A percentile compares a stretch with the other conserved stretches of the same genome.
phyloP scores from a whole-genome alignment of 192 early-diverging fungal genomes.

The Backusella morwellensis region DNA sequence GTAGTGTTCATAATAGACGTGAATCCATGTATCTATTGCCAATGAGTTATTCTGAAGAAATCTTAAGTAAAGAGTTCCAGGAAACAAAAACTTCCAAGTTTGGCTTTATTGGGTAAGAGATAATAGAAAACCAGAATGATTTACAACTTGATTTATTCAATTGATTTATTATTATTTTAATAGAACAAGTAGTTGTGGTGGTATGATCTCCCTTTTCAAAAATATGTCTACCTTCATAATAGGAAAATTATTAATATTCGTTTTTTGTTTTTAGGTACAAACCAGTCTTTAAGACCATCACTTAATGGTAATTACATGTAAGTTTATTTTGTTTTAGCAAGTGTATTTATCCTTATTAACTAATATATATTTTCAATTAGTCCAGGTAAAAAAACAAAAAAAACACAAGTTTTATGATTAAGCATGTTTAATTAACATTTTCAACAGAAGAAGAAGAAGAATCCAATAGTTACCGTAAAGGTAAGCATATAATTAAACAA shows the following conservation, averaged over 20 bases:
- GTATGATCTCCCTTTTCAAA: background rate
- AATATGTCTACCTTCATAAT: background rate
- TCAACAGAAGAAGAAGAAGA: background rate
- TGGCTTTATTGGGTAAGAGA: background rate
- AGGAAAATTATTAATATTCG: background rate
- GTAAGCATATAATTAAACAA: background rate
- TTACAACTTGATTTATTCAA: background rate
- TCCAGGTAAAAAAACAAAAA: background rate
- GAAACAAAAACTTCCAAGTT: background rate
- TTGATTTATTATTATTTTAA: background rate
- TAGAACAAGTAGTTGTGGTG: background rate
- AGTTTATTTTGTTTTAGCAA: background rate
- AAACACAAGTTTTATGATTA: background rate
- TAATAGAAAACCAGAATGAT: background rate
- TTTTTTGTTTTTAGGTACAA: background rate
- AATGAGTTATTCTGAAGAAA: conserved; percentile 1
- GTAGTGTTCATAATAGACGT: background rate
- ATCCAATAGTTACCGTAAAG: background rate
- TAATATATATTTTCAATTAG: background rate
- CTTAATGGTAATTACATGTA: background rate
- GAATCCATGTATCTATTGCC: background rate
- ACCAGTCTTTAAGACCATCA: background rate
- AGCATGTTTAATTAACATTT: background rate
- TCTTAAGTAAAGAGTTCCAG: conserved; percentile 2
- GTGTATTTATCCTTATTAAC: background rate